A percentile compares a stretch with the other conserved stretches of the same genome.
Conservation (phyloP, 1,139 yeast species). For the Hansenula lynferdii region DNA sequence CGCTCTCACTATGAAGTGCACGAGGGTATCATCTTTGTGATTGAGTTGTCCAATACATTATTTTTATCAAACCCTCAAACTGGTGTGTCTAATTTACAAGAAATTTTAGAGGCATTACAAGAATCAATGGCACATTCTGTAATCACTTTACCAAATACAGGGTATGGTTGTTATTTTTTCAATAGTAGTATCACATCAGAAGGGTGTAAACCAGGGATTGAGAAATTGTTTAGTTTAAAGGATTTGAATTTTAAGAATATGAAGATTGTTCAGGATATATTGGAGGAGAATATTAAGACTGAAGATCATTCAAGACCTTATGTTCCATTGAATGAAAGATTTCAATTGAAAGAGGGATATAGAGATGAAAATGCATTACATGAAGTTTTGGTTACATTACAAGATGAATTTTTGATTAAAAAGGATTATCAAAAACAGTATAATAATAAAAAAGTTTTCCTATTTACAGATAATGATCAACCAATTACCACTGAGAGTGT, state of each 20-base stretch:
- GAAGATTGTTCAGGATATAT: constrained; percentile 32
- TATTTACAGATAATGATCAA: constrained; percentile 57
- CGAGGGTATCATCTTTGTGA: constrained; percentile 60
- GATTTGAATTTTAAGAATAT: constrained; percentile 36
- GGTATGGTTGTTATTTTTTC: constrained; percentile 61
- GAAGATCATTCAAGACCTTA: constrained; percentile 13
- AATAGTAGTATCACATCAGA: constrained; percentile 33
- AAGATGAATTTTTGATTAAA: constrained; percentile 30
- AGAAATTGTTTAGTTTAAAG: constrained; percentile 30
- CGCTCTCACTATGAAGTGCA: constrained; percentile 38
- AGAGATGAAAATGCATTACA: constrained; percentile 25
- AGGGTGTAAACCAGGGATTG: constrained; percentile 27
- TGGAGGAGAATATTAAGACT: constrained; percentile 25
- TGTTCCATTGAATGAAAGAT: constrained; percentile 16
- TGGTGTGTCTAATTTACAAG: constrained; percentile 40
- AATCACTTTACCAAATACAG: constrained; percentile 56
- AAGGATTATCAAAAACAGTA: constrained; percentile 29
- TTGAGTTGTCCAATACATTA: constrained; percentile 53
- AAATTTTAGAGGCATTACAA: constrained; percentile 48
- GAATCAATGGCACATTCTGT: constrained; percentile 54
- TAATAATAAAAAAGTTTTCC: constrained; percentile 39
- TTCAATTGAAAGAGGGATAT: constrained; percentile 16
- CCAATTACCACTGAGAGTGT: constrained; percentile 36
- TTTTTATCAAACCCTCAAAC: constrained; percentile 32
- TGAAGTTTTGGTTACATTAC: constrained; percentile 29